phyloP scores from a whole-genome alignment of 805 yeast genomes.

The Naumovozyma castellii region DNA sequence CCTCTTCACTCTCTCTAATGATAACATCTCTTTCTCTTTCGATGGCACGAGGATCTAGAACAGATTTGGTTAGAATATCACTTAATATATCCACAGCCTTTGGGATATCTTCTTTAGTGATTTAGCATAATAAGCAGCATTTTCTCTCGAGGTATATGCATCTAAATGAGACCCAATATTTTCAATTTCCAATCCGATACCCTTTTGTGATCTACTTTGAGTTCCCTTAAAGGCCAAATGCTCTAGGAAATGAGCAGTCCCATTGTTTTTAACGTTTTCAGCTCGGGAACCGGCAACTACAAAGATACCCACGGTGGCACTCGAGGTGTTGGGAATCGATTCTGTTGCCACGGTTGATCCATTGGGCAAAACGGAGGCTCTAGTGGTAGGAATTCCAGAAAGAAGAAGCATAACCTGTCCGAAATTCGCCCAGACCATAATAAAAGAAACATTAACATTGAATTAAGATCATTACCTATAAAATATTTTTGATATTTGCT shows the following conservation, averaged over 20 bases:
- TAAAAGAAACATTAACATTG: no score
- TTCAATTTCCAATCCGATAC: conserved; percentile 87
- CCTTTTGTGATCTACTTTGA: conserved; percentile 62
- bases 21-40: conserved; percentile 96
- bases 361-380: conserved; percentile 70
- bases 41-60: conserved; percentile 71
- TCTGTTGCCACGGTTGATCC: conserved; percentile 95
- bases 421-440: no score
- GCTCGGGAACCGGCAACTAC: conserved; percentile 98
- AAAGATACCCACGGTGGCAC: conserved; percentile 98
- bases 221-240: conserved; percentile 97
- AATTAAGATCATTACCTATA: no score
- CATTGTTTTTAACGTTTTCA: conserved; percentile 72
- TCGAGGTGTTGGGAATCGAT: conserved; percentile 70
- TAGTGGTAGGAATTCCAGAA: conserved; percentile 14
- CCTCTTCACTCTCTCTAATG: conserved; percentile 93
- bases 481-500: no score
- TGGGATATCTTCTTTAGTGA: conserved; percentile 72
- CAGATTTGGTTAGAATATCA: conserved; percentile 82
- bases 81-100: conserved; percentile 78
- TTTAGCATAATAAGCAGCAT: conserved; percentile 93
- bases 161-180: conserved; percentile 94
- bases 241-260: conserved; percentile 96
- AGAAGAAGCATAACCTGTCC: no score
- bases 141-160: conserved; percentile 97